Evolutionary conservation across 2,329 filamentous ascomycete species (phyloP).

Genomic region (Aspergillus awamori): DNA sequence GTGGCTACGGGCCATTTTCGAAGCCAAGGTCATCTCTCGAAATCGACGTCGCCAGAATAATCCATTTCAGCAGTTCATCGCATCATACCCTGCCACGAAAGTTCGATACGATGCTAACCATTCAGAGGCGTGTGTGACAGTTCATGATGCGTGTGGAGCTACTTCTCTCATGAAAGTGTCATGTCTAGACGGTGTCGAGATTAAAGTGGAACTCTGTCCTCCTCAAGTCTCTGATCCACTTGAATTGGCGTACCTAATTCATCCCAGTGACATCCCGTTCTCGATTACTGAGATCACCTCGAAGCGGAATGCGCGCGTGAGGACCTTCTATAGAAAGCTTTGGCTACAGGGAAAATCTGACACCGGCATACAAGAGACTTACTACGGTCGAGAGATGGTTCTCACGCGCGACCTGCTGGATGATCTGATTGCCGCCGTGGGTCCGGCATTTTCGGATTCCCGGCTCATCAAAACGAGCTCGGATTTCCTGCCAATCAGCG

Average conservation of each 20-base stretch:
- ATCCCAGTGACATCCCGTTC: constrained; percentile 85
- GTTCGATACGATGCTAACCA: constrained; percentile 7
- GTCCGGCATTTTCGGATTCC: constrained; percentile 16
- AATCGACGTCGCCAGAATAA: constrained; percentile 11
- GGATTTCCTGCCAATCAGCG: constrained; percentile 15
- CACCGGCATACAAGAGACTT: constrained; percentile 69
- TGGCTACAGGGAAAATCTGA: constrained; percentile 82
- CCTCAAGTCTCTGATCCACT: constrained; percentile 49
- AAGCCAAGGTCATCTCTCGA: constrained; percentile 12
- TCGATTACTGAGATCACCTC: constrained; percentile 93
- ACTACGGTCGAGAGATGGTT: constrained; percentile 63
- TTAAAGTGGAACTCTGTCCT: constrained; percentile 14
- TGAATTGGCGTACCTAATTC: constrained; percentile 84
- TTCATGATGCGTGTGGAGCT: background rate
- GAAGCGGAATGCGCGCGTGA: constrained; percentile 89
- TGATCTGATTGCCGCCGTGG: constrained; percentile 48
- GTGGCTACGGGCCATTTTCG: constrained; percentile 20
- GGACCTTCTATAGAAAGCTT: constrained; percentile 94
- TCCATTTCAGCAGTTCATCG: constrained; percentile 16
- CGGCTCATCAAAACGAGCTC: constrained; percentile 10
- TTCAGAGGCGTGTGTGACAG: constrained; percentile 9
- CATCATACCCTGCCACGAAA: background rate
- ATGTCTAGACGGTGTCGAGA: constrained; percentile 16
- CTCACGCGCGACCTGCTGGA: constrained; percentile 61
- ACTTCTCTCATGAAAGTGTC: constrained; percentile 8